A percentile compares a stretch with the other conserved stretches of the same genome.
These are phyloP conservation scores for Musa itinerans DNA, from an alignment of 176 grass and related monocot genomes.

Conservation along the genomic window DNA sequence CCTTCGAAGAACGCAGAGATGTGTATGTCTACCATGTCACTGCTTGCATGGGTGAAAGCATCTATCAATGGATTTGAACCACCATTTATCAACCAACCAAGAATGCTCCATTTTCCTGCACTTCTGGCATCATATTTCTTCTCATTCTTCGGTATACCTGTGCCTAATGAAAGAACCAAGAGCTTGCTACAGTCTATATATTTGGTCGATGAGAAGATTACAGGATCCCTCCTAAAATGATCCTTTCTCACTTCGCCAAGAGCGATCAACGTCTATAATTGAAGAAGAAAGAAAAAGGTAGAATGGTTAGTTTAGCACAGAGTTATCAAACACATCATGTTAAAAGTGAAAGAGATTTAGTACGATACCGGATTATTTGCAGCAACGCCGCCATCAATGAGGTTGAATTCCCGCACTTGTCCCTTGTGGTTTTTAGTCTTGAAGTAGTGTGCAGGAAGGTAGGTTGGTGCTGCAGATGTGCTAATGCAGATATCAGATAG, in stretches of 20 bases:
- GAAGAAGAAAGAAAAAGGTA: too few relatives aligned
- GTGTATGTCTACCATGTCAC: constrained; percentile 8
- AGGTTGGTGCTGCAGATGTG: constrained; percentile 8
- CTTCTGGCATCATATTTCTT: not conserved
- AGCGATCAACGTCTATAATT: not conserved
- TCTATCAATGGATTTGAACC: not conserved
- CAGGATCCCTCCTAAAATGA: not conserved
- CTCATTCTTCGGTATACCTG: not conserved
- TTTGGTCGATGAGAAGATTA: not conserved
- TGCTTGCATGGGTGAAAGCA: not conserved
- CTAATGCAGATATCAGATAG: constrained; percentile 6
- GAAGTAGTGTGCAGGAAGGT: constrained; percentile 1
- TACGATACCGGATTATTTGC: constrained; percentile 8
- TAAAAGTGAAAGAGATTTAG: not conserved
- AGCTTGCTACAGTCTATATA: not conserved
- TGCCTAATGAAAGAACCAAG: not conserved
- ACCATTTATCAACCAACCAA: not conserved
- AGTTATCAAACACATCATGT: not conserved
- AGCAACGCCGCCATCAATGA: not conserved
- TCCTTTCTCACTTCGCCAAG: not conserved
- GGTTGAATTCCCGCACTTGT: not conserved
- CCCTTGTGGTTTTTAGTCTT: not conserved
- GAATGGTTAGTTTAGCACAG: not conserved
- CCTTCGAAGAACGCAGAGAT: not conserved
- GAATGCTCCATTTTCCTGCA: not conserved